Conservation (phyloP, 2,329 filamentous ascomycete genomes). For the Hypoxylon sp. region DNA sequence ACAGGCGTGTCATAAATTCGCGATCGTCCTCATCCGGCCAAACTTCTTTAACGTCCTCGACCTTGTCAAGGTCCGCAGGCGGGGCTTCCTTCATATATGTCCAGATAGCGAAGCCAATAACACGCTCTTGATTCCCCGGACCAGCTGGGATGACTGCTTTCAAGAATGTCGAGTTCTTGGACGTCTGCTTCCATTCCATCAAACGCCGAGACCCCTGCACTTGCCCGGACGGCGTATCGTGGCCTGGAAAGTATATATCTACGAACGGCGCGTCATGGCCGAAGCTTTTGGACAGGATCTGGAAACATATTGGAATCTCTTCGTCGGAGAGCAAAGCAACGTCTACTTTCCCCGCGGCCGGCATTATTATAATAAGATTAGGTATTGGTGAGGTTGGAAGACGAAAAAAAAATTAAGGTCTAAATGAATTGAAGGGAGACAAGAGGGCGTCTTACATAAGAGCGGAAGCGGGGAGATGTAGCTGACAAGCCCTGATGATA, state of each 20-base stretch:
- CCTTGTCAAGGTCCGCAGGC: constrained; percentile 41
- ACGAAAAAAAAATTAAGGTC: neutral
- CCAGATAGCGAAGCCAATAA: constrained; percentile 48
- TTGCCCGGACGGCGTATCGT: constrained; percentile 43
- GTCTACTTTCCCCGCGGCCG: constrained; percentile 17
- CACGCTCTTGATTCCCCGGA: constrained; percentile 13
- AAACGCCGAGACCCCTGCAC: constrained; percentile 43
- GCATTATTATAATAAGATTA: neutral
- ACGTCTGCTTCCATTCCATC: constrained; percentile 36
- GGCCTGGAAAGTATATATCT: constrained; percentile 46
- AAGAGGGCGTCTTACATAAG: neutral
- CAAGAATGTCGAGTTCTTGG: constrained; percentile 37
- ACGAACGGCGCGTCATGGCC: constrained; percentile 48
- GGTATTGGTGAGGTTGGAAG: neutral
- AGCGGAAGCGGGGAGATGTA: no score
- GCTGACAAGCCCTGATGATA: no score
- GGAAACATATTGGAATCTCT: constrained; percentile 46
- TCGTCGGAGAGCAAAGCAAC: constrained; percentile 38
- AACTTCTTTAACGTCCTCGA: constrained; percentile 41
- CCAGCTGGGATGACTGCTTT: constrained; percentile 40
- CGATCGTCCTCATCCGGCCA: constrained; percentile 48
- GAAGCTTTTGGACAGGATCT: constrained; percentile 46
- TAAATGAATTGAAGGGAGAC: neutral
- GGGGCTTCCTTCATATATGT: constrained; percentile 47
- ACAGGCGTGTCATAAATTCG: constrained; percentile 46